These are phyloP conservation scores for Brasilioporus rufonigricans DNA, from an alignment of 768 basidiomycete genomes.

Conservation along the genomic window DNA sequence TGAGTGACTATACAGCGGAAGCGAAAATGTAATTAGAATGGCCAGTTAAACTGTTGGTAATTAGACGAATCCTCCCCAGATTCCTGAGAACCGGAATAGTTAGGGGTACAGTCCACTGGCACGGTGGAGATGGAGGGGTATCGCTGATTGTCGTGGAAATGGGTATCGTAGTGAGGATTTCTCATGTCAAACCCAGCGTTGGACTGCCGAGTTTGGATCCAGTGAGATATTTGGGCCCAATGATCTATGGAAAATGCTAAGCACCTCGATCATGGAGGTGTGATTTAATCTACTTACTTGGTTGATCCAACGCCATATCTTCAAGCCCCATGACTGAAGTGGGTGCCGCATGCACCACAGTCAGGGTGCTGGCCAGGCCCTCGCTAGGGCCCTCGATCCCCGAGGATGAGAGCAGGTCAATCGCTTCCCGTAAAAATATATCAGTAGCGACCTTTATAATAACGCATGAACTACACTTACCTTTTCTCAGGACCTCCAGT, in stretches of 20 bases:
- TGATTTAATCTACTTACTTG: not conserved
- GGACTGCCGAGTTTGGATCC: not conserved
- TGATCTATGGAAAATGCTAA: not conserved
- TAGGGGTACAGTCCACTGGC: not conserved
- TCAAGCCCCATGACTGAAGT: not conserved
- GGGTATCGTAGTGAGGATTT: not conserved
- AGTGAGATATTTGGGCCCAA: not conserved
- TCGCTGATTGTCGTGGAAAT: slow-evolving; percentile 2
- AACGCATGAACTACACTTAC: not conserved
- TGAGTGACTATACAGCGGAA: not conserved
- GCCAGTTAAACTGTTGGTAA: not conserved
- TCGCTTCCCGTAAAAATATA: slow-evolving; percentile 2
- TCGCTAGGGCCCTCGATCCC: not conserved
- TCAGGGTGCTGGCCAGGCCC: not conserved
- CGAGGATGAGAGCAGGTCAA: not conserved
- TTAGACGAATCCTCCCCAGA: not conserved
- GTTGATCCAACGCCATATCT: not conserved
- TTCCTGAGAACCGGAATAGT: not conserved
- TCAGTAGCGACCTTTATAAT: slow-evolving; percentile 10
- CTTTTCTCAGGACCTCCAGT: slow-evolving; percentile 19
- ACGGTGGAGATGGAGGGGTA: not conserved
- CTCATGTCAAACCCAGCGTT: not conserved
- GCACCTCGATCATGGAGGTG: not conserved
- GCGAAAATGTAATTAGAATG: not conserved
- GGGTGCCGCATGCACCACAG: not conserved